A percentile compares a stretch with the other conserved stretches of the same genome.
Evolutionary conservation across 2,329 filamentous ascomycete species (phyloP).

Genomic region (Neophaeococcomyces mojaviensis): DNA sequence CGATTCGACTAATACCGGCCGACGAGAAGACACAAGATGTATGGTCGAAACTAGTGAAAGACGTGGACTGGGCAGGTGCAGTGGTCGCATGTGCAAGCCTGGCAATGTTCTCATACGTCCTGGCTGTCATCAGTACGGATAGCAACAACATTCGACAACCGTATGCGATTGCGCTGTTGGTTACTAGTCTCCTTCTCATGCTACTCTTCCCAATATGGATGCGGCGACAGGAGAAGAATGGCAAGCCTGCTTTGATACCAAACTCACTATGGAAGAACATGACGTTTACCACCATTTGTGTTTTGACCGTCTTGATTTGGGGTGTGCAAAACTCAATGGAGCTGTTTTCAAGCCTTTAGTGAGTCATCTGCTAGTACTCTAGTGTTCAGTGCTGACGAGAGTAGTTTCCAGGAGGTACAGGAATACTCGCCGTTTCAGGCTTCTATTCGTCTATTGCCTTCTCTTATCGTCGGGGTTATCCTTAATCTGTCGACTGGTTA

Average conservation of each 20-base stretch:
- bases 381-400: constrained; percentile 7
- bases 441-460: constrained; percentile 40
- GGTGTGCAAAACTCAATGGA: constrained; percentile 43
- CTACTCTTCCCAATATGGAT: constrained; percentile 50
- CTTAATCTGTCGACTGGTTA: constrained; percentile 41
- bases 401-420: constrained; percentile 42
- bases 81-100: constrained; percentile 39
- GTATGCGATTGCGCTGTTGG: constrained; percentile 40
- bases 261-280: constrained; percentile 55
- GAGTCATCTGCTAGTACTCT: constrained; percentile 20
- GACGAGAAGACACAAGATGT: constrained; percentile 12
- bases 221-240: constrained; percentile 38
- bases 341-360: constrained; percentile 44
- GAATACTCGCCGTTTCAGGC: constrained; percentile 36
- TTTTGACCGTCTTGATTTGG: constrained; percentile 41
- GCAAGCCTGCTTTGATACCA: constrained; percentile 51
- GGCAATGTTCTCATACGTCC: constrained; percentile 45
- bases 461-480: constrained; percentile 26
- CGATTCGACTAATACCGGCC: constrained; percentile 27
- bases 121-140: constrained; percentile 25
- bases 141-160: constrained; percentile 35
- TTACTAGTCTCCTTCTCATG: constrained; percentile 36
- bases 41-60: constrained; percentile 25
- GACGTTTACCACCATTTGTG: constrained; percentile 50
- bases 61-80: constrained; percentile 50